These are phyloP conservation scores for Kodamaea leandrae DNA, from an alignment of 805 yeast species.

Conservation along the genomic window DNA sequence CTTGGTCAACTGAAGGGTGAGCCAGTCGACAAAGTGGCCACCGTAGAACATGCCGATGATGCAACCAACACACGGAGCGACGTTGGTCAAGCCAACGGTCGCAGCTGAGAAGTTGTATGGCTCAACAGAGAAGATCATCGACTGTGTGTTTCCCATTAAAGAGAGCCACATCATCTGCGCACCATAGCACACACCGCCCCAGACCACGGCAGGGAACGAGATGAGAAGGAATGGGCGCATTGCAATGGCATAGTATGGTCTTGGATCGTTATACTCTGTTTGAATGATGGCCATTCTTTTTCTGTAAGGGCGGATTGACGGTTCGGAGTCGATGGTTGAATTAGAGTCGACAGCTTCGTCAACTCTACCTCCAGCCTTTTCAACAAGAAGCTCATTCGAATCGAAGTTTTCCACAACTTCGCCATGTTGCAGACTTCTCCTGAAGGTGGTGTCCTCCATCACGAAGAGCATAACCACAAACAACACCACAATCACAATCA, in stretches of 20 bases:
- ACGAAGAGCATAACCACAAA: constrained; percentile 32
- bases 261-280: constrained; percentile 37
- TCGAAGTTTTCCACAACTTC: too few species aligned
- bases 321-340: constrained; percentile 7
- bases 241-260: constrained; percentile 39
- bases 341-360: too few species aligned
- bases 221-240: constrained; percentile 35
- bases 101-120: constrained; percentile 42
- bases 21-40: constrained; percentile 45
- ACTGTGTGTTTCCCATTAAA: constrained; percentile 42
- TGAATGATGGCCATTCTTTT: constrained; percentile 38
- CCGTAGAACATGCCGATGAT: constrained; percentile 46
- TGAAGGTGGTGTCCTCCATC: constrained; percentile 47
- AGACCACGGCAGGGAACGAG: constrained; percentile 43
- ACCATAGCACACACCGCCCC: constrained; percentile 48
- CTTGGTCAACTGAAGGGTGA: constrained; percentile 31
- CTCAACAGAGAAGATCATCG: constrained; percentile 31
- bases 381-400: too few species aligned
- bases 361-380: too few species aligned
- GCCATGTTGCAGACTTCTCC: too few species aligned
- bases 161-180: constrained; percentile 52
- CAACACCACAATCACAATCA: constrained; percentile 35
- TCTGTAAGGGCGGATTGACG: constrained; percentile 31
- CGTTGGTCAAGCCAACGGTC: constrained; percentile 42
- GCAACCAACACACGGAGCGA: constrained; percentile 43